Base-by-base conservation (phyloP, 768 basidiomycete species). In the Tephrocybe sp. region DNA sequence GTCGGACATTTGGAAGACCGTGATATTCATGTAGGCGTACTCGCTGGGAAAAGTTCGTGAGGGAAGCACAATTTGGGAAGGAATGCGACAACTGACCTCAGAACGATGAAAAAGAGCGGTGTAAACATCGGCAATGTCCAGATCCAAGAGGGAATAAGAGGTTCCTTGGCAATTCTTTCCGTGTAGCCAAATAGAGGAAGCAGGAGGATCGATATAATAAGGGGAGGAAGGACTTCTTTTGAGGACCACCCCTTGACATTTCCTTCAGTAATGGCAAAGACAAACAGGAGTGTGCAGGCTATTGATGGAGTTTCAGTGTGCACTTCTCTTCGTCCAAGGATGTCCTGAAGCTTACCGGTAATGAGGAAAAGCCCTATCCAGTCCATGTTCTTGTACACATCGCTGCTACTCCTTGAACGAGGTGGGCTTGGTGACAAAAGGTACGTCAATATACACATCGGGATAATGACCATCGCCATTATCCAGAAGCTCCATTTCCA, bases 401-500 rank as follows among this genome's bases (percentile, higher is more conserved):
- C 44, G 32, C 41, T 51, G 2, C 17, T 53, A 14, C 0, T 72
- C 68, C 16, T 72, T 62, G 49, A 45, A 5, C 33, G 35, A 10
- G 44, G 30, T 2, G 49, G 49, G 32, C 39, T 45, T n/a, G 57
- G 57, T 2, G 57, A 49, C 8, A 72, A 38, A 19, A 74, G 51
- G 9, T 67, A 19, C 33, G 64, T 63, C 6, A 59, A 38, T 4
- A 69, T 7, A 17, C 67, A 59, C 23, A 72, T 60, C 7, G 67
- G 63, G 11, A 70, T 43, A 42, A 68, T 57, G 41, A 78, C 51
- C 45, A 77, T 68, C 5, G 72, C 68, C 34, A 71, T 59, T 42
- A 74, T 67, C 63, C 74, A 77, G 60, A 81, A 80, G 30, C 74
- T 63, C 78, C 77, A 78, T 35, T 56, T 63, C 62, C 72, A 79